Conservation (phyloP, 495 filamentous ascomycete genomes). For the Cercophora sp. region DNA sequence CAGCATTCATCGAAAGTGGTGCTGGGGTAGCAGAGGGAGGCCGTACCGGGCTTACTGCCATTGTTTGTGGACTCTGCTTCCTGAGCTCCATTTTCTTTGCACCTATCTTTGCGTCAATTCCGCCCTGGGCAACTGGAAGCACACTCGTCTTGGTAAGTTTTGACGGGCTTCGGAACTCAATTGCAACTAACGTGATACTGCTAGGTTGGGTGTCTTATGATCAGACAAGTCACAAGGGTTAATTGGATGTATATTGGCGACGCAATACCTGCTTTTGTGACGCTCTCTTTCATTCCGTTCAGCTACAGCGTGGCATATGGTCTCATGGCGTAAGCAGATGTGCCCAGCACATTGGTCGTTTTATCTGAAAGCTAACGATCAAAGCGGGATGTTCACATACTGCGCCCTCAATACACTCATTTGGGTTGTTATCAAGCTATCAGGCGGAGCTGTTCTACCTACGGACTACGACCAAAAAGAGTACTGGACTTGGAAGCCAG, state of each 20-base stretch:
- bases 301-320: slow-evolving; percentile 79
- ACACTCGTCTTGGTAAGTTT: slow-evolving; percentile 67
- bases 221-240: slow-evolving; percentile 50
- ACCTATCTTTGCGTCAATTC: slow-evolving; percentile 77
- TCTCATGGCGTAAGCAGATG: slow-evolving; percentile 58
- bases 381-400: slow-evolving; percentile 69
- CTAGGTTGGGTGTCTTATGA: slow-evolving; percentile 54
- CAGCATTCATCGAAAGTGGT: slow-evolving; percentile 78
- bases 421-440: slow-evolving; percentile 51
- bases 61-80: slow-evolving; percentile 70
- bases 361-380: too few species aligned
- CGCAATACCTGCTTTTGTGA: slow-evolving; percentile 75
- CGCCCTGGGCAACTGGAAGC: slow-evolving; percentile 79
- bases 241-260: slow-evolving; percentile 60
- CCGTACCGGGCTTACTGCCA: slow-evolving; percentile 72
- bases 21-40: slow-evolving; percentile 81
- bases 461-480: slow-evolving; percentile 70
- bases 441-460: slow-evolving; percentile 59
- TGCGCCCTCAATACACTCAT: slow-evolving; percentile 61
- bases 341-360: not conserved
- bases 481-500: slow-evolving; percentile 63
- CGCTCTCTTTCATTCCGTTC: slow-evolving; percentile 75
- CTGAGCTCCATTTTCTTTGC: slow-evolving; percentile 78
- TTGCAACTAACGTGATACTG: not conserved
- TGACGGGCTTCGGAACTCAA: not conserved